Base-by-base conservation (phyloP, 352 stramenopile species). In the Phytophthora pistaciae region DNA sequence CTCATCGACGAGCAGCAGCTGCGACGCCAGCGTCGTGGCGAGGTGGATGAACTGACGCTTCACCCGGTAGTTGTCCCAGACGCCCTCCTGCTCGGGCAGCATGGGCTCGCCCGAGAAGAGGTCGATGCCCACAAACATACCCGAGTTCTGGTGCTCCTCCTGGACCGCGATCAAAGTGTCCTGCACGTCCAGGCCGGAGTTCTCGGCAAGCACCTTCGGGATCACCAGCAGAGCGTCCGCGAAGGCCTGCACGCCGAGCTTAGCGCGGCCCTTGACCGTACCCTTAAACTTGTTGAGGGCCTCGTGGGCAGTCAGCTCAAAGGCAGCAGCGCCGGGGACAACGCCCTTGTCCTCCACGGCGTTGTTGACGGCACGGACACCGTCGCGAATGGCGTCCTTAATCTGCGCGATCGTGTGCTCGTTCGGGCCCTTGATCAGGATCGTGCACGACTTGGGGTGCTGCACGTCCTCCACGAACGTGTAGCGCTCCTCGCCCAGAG, bases 391-490 rank as follows among this genome's bases (percentile, higher is more conserved):
- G 8, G 97, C 98, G 86, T 99, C 98, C 87, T 99, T 99, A 67
- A 99, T 99, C 86, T 99, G 98, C 61, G 94, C 95, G 74, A 99
- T 99, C 42, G 97, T 98, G 84, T 99, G 97, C 74, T 97, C 90
- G 84, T 99, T 99, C 44, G 98, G 97, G 23, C 98, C 98, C 84
- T 99, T 99, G 72, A 99, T 94, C 53, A 99, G 83, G 57, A 99
- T 94, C 36, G 98, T 99, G 88, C 98, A 99, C 56, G 91, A 99
- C 78, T 98, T 97, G 38, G 98, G 94, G 78, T 98, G 92, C 71
- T 91, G 77, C 63, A 99, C 98, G 79, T 99, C 98, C 79, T 99
- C 98, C 11, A 99, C 97, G 79, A 99, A 99, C 57, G 98, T 99
- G 86, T 99, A 99, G 74, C 99, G 99, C 74, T 99, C 98, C 72